Evolutionary conservation across 1,284 basidiomycete species (phyloP).

Genomic region (Malassezia cuniculi): DNA sequence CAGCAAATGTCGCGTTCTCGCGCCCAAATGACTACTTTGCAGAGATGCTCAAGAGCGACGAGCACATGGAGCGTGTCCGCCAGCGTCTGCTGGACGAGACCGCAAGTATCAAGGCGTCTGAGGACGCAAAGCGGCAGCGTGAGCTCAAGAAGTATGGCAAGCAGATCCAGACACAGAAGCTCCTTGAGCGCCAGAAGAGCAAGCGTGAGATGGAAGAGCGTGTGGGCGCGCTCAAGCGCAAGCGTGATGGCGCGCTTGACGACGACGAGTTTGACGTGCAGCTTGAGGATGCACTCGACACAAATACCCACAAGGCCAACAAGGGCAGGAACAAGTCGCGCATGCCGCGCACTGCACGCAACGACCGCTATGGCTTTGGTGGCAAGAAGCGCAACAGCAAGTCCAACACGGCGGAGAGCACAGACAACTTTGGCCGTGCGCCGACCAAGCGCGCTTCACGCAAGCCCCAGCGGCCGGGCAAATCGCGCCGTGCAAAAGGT

Average conservation of each 20-base stretch:
- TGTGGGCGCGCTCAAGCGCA: slow-evolving; percentile 53
- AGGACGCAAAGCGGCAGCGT: slow-evolving; percentile 78
- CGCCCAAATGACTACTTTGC: slow-evolving; percentile 94
- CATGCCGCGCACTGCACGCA: slow-evolving; percentile 31
- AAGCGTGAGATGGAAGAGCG: slow-evolving; percentile 65
- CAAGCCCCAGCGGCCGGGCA: slow-evolving; percentile 14
- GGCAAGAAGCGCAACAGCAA: slow-evolving; percentile 38
- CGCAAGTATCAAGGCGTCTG: slow-evolving; percentile 76
- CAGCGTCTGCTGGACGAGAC: slow-evolving; percentile 77
- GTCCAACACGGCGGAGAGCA: slow-evolving; percentile 36
- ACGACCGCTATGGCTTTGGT: slow-evolving; percentile 40
- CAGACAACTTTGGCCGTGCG: slow-evolving; percentile 25
- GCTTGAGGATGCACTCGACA: slow-evolving; percentile 50
- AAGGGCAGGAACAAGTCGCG: slow-evolving; percentile 16
- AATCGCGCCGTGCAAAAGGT: slow-evolving; percentile 3
- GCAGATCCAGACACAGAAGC: slow-evolving; percentile 78
- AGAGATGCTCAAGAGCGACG: slow-evolving; percentile 95
- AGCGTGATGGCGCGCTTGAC: slow-evolving; percentile 24
- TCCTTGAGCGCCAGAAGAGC: slow-evolving; percentile 59
- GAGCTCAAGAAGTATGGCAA: slow-evolving; percentile 97
- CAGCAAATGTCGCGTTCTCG: slow-evolving; percentile 65
- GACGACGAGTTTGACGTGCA: slow-evolving; percentile 65
- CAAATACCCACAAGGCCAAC: slow-evolving; percentile 1
- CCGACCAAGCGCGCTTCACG: slow-evolving; percentile 1
- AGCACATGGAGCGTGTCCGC: slow-evolving; percentile 94